A percentile compares a stretch with the other conserved stretches of the same genome.
phyloP scores from a whole-genome alignment of 768 basidiomycete genomes.

The Hypholoma fasciculare region DNA sequence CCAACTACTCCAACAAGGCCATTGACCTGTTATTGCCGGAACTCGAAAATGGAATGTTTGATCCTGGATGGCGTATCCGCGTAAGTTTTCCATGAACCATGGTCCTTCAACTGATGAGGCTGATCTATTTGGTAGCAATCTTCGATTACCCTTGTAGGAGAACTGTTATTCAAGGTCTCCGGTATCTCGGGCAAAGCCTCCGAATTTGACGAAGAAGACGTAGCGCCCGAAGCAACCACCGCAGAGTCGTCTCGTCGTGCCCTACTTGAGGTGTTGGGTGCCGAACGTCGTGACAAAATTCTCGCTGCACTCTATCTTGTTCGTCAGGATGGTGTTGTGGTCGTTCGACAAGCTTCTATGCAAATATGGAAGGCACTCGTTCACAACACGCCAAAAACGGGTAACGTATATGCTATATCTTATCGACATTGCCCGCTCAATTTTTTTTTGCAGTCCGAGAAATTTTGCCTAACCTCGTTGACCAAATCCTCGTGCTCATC shows the following conservation, averaged over 20 bases:
- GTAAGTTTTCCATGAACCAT: slow-evolving; percentile 44
- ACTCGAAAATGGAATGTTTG: slow-evolving; percentile 93
- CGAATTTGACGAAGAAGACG: slow-evolving; percentile 74
- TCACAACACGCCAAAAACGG: slow-evolving; percentile 89
- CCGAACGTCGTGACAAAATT: slow-evolving; percentile 87
- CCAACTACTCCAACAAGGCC: slow-evolving; percentile 88
- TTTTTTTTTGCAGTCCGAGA: slow-evolving; percentile 65
- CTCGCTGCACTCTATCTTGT: slow-evolving; percentile 90
- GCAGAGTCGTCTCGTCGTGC: slow-evolving; percentile 84
- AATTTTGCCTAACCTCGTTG: slow-evolving; percentile 82
- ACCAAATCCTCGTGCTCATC: slow-evolving; percentile 75
- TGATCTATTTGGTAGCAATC: slow-evolving; percentile 63
- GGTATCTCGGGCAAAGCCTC: slow-evolving; percentile 91
- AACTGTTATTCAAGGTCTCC: slow-evolving; percentile 93
- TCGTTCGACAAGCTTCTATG: slow-evolving; percentile 87
- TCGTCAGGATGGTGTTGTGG: slow-evolving; percentile 87
- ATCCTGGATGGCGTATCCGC: slow-evolving; percentile 92
- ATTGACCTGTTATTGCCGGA: slow-evolving; percentile 94
- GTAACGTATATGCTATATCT: slow-evolving; percentile 36
- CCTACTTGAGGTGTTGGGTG: slow-evolving; percentile 84
- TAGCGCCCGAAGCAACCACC: slow-evolving; percentile 57
- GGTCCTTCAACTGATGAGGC: background rate
- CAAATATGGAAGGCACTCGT: slow-evolving; percentile 99
- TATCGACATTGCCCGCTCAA: background rate
- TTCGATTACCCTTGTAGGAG: slow-evolving; percentile 94